Evolutionary conservation across 2,329 filamentous ascomycete species (phyloP).

Genomic region (Claviceps quebecensis): DNA sequence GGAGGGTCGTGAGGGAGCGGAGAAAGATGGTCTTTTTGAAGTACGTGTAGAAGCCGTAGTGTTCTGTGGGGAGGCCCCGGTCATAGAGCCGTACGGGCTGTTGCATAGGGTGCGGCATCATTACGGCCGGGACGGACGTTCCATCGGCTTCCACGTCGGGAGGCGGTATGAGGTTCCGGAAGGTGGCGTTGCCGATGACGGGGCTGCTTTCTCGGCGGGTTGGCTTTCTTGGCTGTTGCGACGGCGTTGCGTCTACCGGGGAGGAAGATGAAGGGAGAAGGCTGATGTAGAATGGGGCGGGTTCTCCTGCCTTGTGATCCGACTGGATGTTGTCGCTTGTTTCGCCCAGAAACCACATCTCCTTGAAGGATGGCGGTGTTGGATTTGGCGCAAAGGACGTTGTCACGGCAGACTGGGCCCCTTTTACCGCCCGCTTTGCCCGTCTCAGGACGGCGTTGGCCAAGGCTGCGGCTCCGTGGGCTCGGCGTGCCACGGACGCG

Average conservation of each 20-base stretch:
- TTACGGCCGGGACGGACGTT: slow-evolving; percentile 53
- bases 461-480: slow-evolving; percentile 12
- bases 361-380: slow-evolving; percentile 44
- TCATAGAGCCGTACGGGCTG: slow-evolving; percentile 82
- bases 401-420: neutral
- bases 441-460: slow-evolving; percentile 12
- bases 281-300: slow-evolving; percentile 79
- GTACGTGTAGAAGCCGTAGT: slow-evolving; percentile 90
- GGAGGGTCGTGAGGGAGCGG: slow-evolving; percentile 34
- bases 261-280: slow-evolving; percentile 36
- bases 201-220: slow-evolving; percentile 10
- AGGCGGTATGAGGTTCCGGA: slow-evolving; percentile 40
- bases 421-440: slow-evolving; percentile 7
- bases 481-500: slow-evolving; percentile 13
- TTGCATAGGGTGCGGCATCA: slow-evolving; percentile 55
- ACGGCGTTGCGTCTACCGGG: no score
- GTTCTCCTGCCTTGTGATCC: slow-evolving; percentile 62
- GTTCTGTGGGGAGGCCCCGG: slow-evolving; percentile 63
- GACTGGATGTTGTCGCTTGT: slow-evolving; percentile 63
- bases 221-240: no score
- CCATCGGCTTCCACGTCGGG: slow-evolving; percentile 53
- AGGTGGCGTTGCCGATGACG: slow-evolving; percentile 12
- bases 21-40: slow-evolving; percentile 81
- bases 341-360: slow-evolving; percentile 72
- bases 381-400: slow-evolving; percentile 36